Base-by-base conservation (phyloP, 805 yeast species). In the Brettanomyces naardenensis region DNA sequence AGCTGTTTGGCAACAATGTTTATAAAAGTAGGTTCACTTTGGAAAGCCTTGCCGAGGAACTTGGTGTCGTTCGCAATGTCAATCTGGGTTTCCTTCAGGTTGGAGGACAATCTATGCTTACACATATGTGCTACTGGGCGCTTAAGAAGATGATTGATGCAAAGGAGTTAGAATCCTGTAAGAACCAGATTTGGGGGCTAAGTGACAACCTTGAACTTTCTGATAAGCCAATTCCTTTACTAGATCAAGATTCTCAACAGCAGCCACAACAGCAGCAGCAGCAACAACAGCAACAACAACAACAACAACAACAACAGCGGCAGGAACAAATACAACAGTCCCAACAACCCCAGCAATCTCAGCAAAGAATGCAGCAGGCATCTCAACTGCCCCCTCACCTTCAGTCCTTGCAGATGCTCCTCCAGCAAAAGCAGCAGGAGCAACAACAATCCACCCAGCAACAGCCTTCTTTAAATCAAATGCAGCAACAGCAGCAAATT, bases 41-140 rank as follows among this genome's bases (percentile, higher is more conserved):
- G 28, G 85, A 80, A 49, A 66, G 68, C 38, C 60, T 81, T 41
- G 83, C 87, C 0, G 89, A 81, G 51, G 89, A 80, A 39, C 62
- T 81, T 37, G 77, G 79, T 5, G 70, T 81, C 34, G 81, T 83
- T 11, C 74, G 80, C 36, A 69, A 77, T 25, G 73, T 73, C 3
- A 58, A 66, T 25, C 58, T 71, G 31, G 49, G 50, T 23, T 75
- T 59, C 55, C 74, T 61, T 44, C 81, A 64, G 44, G 79, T 72
- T 51, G 85, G 75, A 50, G 88, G 78, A 4, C 78, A 72, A 50
- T 70, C 78, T 17, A 67, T 79, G 44, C 63, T 81, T 44, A 73
- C 83, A 6, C 70, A 75, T 62, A 67, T 80, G 44, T 77, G 84
- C 43, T 78, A 76, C 50, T 74, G 76, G 54, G 85, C 78, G 49